Conservation (phyloP, 176 grass and related monocot genomes). For the Paspalum vaginatum region DNA sequence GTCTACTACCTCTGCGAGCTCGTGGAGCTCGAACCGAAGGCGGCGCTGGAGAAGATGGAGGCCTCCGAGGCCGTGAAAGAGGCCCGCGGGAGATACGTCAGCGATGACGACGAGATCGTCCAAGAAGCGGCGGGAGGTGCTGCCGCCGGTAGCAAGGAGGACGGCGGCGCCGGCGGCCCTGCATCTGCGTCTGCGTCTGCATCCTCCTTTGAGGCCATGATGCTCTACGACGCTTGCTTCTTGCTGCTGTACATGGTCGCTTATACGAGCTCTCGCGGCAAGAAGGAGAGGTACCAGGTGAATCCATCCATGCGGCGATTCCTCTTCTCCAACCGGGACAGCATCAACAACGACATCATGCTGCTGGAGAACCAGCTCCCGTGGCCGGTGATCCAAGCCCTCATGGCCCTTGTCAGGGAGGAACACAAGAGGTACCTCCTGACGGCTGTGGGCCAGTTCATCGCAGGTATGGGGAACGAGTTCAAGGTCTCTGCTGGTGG, state of each 20-base stretch:
- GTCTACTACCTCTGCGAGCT: neutral
- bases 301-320: too few species aligned
- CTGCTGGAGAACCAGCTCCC: conserved; percentile 32
- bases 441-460: neutral
- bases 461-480: neutral
- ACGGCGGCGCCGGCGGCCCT: too few species aligned
- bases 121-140: too few species aligned
- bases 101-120: too few species aligned
- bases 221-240: conserved; percentile 25
- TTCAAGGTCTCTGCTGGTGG: neutral
- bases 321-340: neutral
- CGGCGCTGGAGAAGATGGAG: neutral
- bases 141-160: too few species aligned
- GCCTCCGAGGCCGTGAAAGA: too few species aligned
- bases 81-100: neutral
- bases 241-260: neutral
- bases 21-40: neutral
- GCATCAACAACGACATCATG: conserved; percentile 2
- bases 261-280: too few species aligned
- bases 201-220: too few species aligned
- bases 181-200: neutral
- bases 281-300: too few species aligned
- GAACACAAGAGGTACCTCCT: neutral
- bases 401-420: neutral
- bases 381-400: neutral